These are phyloP conservation scores for Sarocladium oryzae DNA, from an alignment of 2,329 filamentous ascomycete species.

Conservation along the genomic window DNA sequence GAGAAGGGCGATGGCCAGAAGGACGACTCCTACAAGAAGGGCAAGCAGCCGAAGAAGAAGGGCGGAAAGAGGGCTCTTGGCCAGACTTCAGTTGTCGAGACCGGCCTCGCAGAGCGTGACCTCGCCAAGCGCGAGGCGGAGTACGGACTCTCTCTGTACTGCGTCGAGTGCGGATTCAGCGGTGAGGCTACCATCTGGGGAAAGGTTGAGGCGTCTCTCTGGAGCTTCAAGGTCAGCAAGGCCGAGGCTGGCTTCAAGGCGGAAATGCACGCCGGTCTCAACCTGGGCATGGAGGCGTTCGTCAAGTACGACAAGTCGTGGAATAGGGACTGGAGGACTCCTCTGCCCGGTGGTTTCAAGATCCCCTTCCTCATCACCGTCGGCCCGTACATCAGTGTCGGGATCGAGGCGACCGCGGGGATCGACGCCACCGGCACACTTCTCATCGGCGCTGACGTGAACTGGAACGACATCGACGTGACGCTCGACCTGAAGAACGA, in stretches of 20 bases:
- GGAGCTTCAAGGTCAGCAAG: background rate
- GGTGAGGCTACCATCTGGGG: conserved; percentile 1
- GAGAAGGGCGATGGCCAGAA: background rate
- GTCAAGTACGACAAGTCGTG: conserved; percentile 9
- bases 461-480: conserved; percentile 1
- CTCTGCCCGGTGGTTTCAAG: background rate
- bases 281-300: conserved; percentile 8
- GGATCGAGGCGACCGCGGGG: background rate
- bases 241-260: conserved; percentile 9
- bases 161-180: background rate
- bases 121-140: background rate
- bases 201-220: conserved; percentile 1
- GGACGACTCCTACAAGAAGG: conserved; percentile 3
- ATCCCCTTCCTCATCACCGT: background rate
- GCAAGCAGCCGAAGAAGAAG: background rate
- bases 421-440: background rate
- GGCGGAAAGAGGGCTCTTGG: background rate
- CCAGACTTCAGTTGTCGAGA: background rate
- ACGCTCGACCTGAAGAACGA: background rate
- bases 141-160: background rate
- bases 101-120: background rate
- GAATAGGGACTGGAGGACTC: background rate
- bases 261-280: conserved; percentile 10
- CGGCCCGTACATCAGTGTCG: background rate
- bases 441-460: background rate